phyloP scores from a whole-genome alignment of 805 yeast genomes.

The Zygosaccharomyces siamensis region DNA sequence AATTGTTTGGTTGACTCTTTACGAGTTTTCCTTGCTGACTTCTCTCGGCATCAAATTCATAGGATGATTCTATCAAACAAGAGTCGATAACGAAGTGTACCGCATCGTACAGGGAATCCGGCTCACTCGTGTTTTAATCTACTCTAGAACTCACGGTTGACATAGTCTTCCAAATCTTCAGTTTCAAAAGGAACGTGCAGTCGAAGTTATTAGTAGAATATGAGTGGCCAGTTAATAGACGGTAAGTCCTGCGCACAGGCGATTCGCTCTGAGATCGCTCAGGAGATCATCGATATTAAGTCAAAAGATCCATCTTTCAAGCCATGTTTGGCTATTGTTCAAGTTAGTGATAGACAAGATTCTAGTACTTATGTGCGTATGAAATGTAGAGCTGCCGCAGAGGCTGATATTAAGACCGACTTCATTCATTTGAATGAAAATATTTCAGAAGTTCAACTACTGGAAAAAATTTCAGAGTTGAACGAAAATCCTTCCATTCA shows the following conservation, averaged over 20 bases:
- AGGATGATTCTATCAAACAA: background rate
- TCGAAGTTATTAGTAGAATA: background rate
- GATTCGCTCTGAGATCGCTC: conserved; percentile 48
- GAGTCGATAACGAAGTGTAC: background rate
- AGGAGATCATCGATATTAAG: conserved; percentile 46
- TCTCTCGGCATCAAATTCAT: conserved; percentile 4
- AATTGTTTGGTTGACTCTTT: conserved; percentile 1
- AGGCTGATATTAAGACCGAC: conserved; percentile 69
- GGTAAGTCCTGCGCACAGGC: conserved; percentile 55
- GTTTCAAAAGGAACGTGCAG: background rate
- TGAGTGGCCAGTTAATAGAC: conserved; percentile 41
- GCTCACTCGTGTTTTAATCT: background rate
- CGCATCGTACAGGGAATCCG: background rate
- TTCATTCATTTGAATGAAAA: conserved; percentile 60
- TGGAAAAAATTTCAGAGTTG: conserved; percentile 54
- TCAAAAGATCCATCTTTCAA: conserved; percentile 46
- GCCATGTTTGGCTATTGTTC: conserved; percentile 78
- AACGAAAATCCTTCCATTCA: conserved; percentile 74
- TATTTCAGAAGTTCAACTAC: conserved; percentile 54
- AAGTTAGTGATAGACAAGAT: conserved; percentile 87
- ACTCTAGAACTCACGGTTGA: too few relatives aligned
- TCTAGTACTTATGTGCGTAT: conserved; percentile 86
- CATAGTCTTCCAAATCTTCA: background rate
- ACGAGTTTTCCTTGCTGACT: background rate
- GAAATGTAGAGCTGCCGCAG: conserved; percentile 85